Base-by-base conservation (phyloP, 768 basidiomycete genomes). In the Suillus subluteus region DNA sequence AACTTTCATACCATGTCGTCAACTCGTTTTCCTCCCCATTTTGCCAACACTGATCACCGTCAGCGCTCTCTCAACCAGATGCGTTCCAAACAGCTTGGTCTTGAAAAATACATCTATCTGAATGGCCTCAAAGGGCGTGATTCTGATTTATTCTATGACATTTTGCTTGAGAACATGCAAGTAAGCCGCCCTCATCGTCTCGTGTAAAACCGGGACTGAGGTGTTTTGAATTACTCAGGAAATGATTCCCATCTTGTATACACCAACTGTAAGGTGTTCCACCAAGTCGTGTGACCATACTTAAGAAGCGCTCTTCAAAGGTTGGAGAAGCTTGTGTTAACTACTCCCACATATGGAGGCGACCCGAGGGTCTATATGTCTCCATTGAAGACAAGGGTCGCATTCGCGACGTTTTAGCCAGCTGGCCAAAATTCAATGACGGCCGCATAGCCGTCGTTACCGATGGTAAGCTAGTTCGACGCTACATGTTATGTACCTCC, bases 361-460 rank as follows among this genome's bases (percentile, higher is more conserved):
- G 83, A 23, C 87, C 88, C 11, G 87, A 88, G 69, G 88, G 88
- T 4, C 70, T 85, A 67, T 86, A 86, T 71, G 81, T 94, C 70
- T 86, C 87, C 26, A 87, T 90, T 63, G 79, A 87, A 62, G 86
- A 91, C 77, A 87, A 88, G 73, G 91, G 89, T 12, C 82, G 80
- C 59, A 87, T 92, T 67, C 80, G 83, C 26, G 77, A 87, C 37
- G 80, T 91, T 48, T 81, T 92, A 35, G 75, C 80, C 11, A 78
- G 81, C 35, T 89, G 87, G 85, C 82, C 85, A 30, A 75, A 78
- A 48, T 75, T 74, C 46, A 69, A 78, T 62, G 77, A 79, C 13
- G 74, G 86, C 3, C 84, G 89, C 50, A 92, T 94, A 71, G 83
- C 88, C 48, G 91, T 94, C 66, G 91, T 94, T 64, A 93, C 91